Conservation (phyloP, 495 filamentous ascomycete species). For the Evernia prunastri region DNA sequence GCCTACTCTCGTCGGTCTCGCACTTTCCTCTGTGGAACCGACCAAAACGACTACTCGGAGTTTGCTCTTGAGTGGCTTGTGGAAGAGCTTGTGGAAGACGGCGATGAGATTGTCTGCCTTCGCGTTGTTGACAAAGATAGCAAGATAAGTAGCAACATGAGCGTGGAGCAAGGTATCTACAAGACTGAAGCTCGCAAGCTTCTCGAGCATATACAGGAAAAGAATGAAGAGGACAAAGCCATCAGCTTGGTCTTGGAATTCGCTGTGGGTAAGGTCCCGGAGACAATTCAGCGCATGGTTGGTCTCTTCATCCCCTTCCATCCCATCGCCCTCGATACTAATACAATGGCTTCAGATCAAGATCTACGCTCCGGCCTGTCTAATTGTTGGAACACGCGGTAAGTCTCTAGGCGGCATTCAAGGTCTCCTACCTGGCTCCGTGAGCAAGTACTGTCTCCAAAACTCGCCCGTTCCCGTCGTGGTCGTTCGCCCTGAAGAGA, state of each 20-base stretch:
- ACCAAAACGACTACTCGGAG: conserved; percentile 93
- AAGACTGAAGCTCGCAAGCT: conserved; percentile 70
- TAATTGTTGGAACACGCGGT: conserved; percentile 91
- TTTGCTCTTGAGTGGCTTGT: conserved; percentile 92
- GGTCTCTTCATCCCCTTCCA: conserved; percentile 28
- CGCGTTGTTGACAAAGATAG: conserved; percentile 83
- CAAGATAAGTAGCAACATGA: conserved; percentile 59
- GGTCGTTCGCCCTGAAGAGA: conserved; percentile 83
- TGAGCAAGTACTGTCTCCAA: conserved; percentile 95
- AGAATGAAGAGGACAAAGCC: conserved; percentile 74
- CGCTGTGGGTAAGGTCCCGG: conserved; percentile 83
- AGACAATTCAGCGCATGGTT: conserved; percentile 90
- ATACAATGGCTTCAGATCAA: conserved; percentile 57
- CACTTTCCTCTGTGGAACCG: conserved; percentile 89
- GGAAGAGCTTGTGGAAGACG: conserved; percentile 91
- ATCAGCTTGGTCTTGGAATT: conserved; percentile 87
- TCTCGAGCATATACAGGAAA: conserved; percentile 71
- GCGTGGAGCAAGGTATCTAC: conserved; percentile 67
- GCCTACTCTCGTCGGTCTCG: conserved; percentile 74
- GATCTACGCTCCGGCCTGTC: conserved; percentile 87
- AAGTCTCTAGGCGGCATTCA: conserved; percentile 82
- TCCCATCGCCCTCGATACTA: conserved; percentile 4
- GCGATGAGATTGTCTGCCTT: conserved; percentile 92
- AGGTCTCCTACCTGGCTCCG: conserved; percentile 82
- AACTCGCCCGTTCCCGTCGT: conserved; percentile 96